These are phyloP conservation scores for Penicillium sclerotiorum DNA, from an alignment of 2,329 filamentous ascomycete species.

Conservation along the genomic window DNA sequence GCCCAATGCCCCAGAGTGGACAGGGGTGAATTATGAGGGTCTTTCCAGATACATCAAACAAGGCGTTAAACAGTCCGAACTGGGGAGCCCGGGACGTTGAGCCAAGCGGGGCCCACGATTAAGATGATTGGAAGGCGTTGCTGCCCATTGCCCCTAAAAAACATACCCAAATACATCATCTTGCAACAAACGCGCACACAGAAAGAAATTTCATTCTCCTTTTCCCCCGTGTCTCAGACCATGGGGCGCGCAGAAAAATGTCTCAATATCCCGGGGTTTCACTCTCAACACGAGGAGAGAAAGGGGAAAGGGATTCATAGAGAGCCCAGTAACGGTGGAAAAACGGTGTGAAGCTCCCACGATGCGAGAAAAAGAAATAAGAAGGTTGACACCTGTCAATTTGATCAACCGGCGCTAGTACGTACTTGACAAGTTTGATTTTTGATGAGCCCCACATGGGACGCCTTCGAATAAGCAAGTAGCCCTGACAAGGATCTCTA, in stretches of 20 bases:
- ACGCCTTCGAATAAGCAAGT: slow-evolving; percentile 12
- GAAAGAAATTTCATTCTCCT: not conserved
- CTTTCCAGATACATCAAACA: slow-evolving; percentile 28
- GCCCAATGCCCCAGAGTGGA: not conserved
- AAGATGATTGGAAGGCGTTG: slow-evolving; percentile 6
- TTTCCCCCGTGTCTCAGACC: slow-evolving; percentile 15
- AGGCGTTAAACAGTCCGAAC: slow-evolving; percentile 25
- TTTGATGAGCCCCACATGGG: slow-evolving; percentile 8
- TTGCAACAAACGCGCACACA: slow-evolving; percentile 8
- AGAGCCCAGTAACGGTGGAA: too few species aligned
- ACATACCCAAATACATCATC: too few species aligned
- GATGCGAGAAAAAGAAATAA: slow-evolving; percentile 4
- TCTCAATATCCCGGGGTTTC: slow-evolving; percentile 3
- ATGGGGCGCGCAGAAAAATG: slow-evolving; percentile 8
- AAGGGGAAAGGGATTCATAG: slow-evolving; percentile 1
- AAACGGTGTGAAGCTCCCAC: too few species aligned
- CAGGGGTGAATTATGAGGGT: slow-evolving; percentile 2
- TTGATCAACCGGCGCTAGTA: slow-evolving; percentile 21
- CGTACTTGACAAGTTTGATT: slow-evolving; percentile 3
- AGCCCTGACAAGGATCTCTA: slow-evolving; percentile 16
- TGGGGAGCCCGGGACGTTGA: slow-evolving; percentile 18
- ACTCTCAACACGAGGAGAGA: not conserved
- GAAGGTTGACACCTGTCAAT: slow-evolving; percentile 26
- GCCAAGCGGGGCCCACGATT: not conserved
- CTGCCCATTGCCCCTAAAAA: not conserved